Conservation (phyloP, 805 yeast genomes). For the Saccharomycopsis schoenii region DNA sequence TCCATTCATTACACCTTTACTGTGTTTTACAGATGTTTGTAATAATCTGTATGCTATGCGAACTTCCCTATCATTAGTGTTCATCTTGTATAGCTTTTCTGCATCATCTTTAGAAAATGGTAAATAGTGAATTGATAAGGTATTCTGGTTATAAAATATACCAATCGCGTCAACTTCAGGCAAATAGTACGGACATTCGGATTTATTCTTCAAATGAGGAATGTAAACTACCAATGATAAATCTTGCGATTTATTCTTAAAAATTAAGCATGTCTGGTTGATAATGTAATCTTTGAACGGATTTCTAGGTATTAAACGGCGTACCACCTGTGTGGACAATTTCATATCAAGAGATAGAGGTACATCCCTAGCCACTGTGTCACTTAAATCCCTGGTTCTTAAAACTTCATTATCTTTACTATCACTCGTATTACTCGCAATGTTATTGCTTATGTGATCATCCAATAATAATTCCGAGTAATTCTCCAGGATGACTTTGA, state of each 20-base stretch:
- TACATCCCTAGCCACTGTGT: constrained; percentile 30
- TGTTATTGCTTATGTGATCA: neutral
- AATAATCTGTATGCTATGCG: constrained; percentile 76
- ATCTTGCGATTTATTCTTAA: constrained; percentile 24
- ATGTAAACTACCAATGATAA: constrained; percentile 54
- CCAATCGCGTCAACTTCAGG: constrained; percentile 80
- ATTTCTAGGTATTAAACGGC: constrained; percentile 85
- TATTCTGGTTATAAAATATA: constrained; percentile 38
- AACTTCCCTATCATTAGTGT: constrained; percentile 49
- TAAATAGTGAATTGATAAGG: constrained; percentile 63
- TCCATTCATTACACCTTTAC: constrained; percentile 73
- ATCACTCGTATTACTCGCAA: neutral
- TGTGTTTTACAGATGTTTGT: constrained; percentile 75
- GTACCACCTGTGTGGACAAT: constrained; percentile 47
- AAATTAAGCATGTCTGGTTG: constrained; percentile 70
- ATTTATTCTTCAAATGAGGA: constrained; percentile 56
- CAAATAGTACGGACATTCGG: constrained; percentile 76
- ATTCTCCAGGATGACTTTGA: neutral
- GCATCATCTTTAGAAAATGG: constrained; percentile 38
- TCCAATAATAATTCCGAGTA: neutral
- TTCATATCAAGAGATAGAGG: constrained; percentile 24
- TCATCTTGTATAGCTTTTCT: constrained; percentile 26
- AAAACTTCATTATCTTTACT: constrained; percentile 17
- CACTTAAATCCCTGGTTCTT: constrained; percentile 28
- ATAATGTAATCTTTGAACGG: constrained; percentile 76